Base-by-base conservation (phyloP, 192 early-diverging fungal genomes). In the Podila horticola region DNA sequence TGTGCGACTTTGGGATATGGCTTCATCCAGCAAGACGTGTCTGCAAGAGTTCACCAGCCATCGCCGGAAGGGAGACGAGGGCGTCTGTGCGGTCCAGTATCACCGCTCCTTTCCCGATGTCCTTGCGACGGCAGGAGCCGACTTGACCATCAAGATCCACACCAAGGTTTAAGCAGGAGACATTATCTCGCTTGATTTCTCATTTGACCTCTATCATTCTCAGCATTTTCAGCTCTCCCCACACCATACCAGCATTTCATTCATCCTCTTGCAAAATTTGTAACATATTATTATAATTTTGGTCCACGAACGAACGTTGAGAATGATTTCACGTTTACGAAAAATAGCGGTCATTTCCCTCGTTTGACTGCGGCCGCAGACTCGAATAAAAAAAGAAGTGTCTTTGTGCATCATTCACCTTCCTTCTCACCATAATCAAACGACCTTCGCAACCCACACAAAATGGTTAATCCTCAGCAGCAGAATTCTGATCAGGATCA, bases 41-140 rank as follows among this genome's bases (percentile, higher is more conserved):
- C 66, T 93, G n/a, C 94, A 96, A 82, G 94, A 95, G 71, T 91
- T 93, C 69, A 83, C 86, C 33, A 84, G 90, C 0, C 93, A 94
- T 67, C 84, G 93, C 13, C 82, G 86, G 52, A 94, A 94, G 82
- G 86, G 89, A 48, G 92, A 93, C 66, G 93, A 95, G 64, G 93
- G 94, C 30, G 90, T 95, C 12, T 85, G 90, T 73, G 76, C 73
- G 57, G 90, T 88, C 48, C 79, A 87, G 49, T 92, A 89, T 64
- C 90, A 90, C 50, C 83, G 70, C 22, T 77, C 77, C 5, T 68
- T 90, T 24, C 88, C 88, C 26, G 89, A 87, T 66, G 51, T 81
- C 24, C 66, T 90, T 41, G 81, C 84, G 17, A 90, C 86, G 24
- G 85, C 89, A 59, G 90, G 90, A 38, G 90, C 89, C 3, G 90